Evolutionary conservation across 2,329 filamentous ascomycete species (phyloP), one percentile per base, ranked within the genome.

Genomic region (Hirsutella thompsonii): DNA sequence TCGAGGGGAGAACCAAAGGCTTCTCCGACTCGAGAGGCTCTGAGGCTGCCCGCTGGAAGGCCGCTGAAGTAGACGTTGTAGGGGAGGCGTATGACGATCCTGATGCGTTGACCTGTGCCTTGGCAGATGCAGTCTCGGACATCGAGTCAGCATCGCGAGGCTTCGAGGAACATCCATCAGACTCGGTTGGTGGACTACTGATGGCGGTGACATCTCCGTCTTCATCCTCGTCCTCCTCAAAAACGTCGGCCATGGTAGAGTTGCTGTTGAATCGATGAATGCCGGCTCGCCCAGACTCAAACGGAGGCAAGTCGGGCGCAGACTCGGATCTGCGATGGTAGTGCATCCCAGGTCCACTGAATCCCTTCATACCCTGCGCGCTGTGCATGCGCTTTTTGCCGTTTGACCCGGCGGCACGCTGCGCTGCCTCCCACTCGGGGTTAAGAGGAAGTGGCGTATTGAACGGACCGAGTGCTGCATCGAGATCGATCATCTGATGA

Each of bases 391-490:
- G 74, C 47, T 81, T 74, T 52, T 81, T 78, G 30, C 56, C 53
- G 1, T 68, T 63, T n/a, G 67, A 63, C 6, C 68, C 68, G 6
- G 72, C 71, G 1, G 70, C 69, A 44, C 68, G 68, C 48, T 83
- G 77, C 8, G 78, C 79, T 2, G 77, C 75, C 46, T 82, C 78
- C 71, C 80, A 83, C 44, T 80, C 77, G 2, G 74, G 66, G 44
- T 79, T 79, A 10, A 69, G 68, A 26, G 67, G 67, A 2, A 79
- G 66, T 20, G 84, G 83, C 0, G 88, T 94, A 52, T 93, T 92
- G 60, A 94, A 94, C 0, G 90, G 88, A 2, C 88, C 89, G 2
- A 96, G 71, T 20, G 90, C 92, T 16, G 89, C 90, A 62, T 98
- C 92, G 34, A 98, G 67, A 58, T 98, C 92, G 47, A 98, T 93